A percentile compares a stretch with the other conserved stretches of the same genome.
phyloP scores from a whole-genome alignment of 495 filamentous ascomycete genomes.

The Jackrogersella minutella region DNA sequence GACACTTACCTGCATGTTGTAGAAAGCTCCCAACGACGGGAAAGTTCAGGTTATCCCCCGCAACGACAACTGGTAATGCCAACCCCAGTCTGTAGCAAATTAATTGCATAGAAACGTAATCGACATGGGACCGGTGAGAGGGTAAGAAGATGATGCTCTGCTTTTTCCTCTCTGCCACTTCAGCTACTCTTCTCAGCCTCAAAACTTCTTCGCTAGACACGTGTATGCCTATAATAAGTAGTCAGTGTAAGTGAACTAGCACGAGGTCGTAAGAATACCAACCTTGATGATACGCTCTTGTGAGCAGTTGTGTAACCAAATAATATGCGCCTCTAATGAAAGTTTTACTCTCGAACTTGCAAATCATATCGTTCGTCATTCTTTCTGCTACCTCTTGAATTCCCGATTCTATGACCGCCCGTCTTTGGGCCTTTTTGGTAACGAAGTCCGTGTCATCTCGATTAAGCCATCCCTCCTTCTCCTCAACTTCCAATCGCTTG shows the following conservation, averaged over 20 bases:
- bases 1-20: slow-evolving; percentile 79
- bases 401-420: slow-evolving; percentile 62
- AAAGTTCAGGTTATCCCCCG: slow-evolving; percentile 95
- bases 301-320: slow-evolving; percentile 83
- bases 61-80: slow-evolving; percentile 88
- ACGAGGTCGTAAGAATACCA: background rate
- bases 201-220: slow-evolving; percentile 93
- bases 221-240: slow-evolving; percentile 67
- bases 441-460: slow-evolving; percentile 61
- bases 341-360: slow-evolving; percentile 95
- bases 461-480: slow-evolving; percentile 73
- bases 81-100: slow-evolving; percentile 95
- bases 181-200: slow-evolving; percentile 78
- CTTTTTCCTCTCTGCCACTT: slow-evolving; percentile 82
- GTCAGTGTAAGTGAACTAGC: slow-evolving; percentile 9
- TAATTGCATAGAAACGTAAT: slow-evolving; percentile 92
- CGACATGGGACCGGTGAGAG: slow-evolving; percentile 92
- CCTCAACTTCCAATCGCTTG: slow-evolving; percentile 74
- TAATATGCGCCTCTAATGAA: slow-evolving; percentile 96
- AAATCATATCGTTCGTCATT: slow-evolving; percentile 94
- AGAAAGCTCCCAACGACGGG: slow-evolving; percentile 88
- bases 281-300: slow-evolving; percentile 93
- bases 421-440: slow-evolving; percentile 67
- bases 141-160: slow-evolving; percentile 96
- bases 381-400: slow-evolving; percentile 78